Base-by-base conservation (phyloP, 2,329 filamentous ascomycete genomes). In the Hypomyces perniciosus region DNA sequence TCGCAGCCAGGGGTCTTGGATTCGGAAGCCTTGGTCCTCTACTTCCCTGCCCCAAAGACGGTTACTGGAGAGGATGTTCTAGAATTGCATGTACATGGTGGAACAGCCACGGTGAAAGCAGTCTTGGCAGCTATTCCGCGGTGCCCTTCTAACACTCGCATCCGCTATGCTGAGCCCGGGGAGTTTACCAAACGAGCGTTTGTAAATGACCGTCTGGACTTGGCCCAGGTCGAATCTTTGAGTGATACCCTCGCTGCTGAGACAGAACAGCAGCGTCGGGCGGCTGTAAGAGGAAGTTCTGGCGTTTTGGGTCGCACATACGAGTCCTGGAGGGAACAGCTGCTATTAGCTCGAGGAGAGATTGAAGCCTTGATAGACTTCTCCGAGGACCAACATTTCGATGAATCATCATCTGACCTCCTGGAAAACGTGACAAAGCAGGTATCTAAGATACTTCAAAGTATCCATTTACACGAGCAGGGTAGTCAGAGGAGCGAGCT, bases 351-450 rank as follows among this genome's bases (percentile, higher is more conserved):
- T 8, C 82, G 93, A 2, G 93, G 90, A 8, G 91, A 97, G 70
- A 77, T 99, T 37, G 93, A 99, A 69, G 93, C 93, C 0, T 72
- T 99, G 58, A 97, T 99, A 55, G 93, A 99, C 68, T 99, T 99
- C 65, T 87, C 89, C 1, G 93, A 99, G 66, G 93, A 97, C 62
- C 92, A 99, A 69, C 88, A 97, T 71, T 95, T 99, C 62, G 91
- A 97, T 59, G 90, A 96, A 68, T 85, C 88, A 3, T 87, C 90
- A 1, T 71, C 77, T 0, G 79, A 87, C 50, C 75, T 97, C 26
- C 77, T 95, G 41, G 66, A 64, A 1, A 89, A 84, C 44, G 88
- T 96, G 30, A 78, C 82, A 1, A 59, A 57, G 0, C 83, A 90
- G 62, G 80, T 95, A 2, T 63, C 67, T 1, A 66, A 62, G 1